A percentile compares a stretch with the other conserved stretches of the same genome.
Evolutionary conservation across 805 yeast genomes (phyloP).

Genomic region (Candida multigemmis): DNA sequence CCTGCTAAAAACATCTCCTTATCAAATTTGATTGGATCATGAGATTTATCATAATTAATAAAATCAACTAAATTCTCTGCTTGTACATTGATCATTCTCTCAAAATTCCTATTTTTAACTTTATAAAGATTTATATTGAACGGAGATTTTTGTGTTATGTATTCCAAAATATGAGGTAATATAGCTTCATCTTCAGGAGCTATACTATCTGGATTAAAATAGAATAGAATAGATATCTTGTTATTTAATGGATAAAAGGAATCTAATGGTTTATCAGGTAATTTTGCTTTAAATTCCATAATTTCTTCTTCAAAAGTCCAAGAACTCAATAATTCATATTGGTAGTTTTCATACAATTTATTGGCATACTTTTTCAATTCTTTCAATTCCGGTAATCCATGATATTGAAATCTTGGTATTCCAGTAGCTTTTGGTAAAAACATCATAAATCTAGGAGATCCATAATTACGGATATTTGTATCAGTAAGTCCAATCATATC

Average conservation of each 20-base stretch:
- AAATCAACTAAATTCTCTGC: conserved; percentile 30
- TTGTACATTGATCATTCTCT: conserved; percentile 32
- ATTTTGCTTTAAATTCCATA: conserved; percentile 17
- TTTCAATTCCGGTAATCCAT: conserved; percentile 21
- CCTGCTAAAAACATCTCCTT: conserved; percentile 40
- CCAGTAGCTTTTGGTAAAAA: conserved; percentile 44
- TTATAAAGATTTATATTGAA: conserved; percentile 45
- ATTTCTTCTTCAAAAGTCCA: conserved; percentile 19
- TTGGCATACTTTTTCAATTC: conserved; percentile 34
- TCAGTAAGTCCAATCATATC: conserved; percentile 29
- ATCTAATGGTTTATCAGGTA: conserved; percentile 22
- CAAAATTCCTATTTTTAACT: conserved; percentile 35
- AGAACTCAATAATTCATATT: conserved; percentile 23
- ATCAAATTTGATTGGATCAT: conserved; percentile 25
- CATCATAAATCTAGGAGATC: conserved; percentile 35
- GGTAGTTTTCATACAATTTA: conserved; percentile 38
- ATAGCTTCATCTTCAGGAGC: conserved; percentile 56
- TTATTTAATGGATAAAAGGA: conserved; percentile 28
- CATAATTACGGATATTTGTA: conserved; percentile 3
- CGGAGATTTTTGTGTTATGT: conserved; percentile 44
- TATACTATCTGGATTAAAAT: conserved; percentile 39
- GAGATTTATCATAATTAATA: conserved; percentile 32
- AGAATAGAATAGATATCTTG: conserved; percentile 43
- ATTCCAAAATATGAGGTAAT: conserved; percentile 52
- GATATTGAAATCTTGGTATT: conserved; percentile 39